A percentile compares a stretch with the other conserved stretches of the same genome.
Evolutionary conservation across 1,284 basidiomycete species (phyloP).

Genomic region (Boletus calvinii): DNA sequence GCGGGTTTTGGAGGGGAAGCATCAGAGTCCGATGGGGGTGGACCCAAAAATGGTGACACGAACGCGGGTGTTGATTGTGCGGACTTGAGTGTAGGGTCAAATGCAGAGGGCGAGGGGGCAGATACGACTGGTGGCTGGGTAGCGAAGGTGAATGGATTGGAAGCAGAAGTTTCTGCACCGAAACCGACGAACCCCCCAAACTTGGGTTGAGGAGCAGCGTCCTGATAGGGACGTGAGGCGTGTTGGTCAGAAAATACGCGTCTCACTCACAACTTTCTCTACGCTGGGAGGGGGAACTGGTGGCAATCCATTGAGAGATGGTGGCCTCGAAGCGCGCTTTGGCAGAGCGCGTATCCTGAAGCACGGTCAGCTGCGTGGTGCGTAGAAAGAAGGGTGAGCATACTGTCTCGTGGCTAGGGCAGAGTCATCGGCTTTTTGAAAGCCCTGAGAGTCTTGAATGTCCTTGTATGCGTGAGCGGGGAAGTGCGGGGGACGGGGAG

Average conservation of each 20-base stretch:
- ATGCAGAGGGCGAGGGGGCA: constrained; percentile 30
- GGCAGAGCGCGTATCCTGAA: constrained; percentile 59
- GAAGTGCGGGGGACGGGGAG: background rate
- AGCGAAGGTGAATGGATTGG: constrained; percentile 37
- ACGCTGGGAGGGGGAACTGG: constrained; percentile 12
- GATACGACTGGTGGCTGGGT: constrained; percentile 20
- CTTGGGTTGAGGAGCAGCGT: constrained; percentile 35
- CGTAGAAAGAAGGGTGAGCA: constrained; percentile 22
- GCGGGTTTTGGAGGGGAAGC: constrained; percentile 10
- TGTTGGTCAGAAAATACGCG: constrained; percentile 11
- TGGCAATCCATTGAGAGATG: constrained; percentile 28
- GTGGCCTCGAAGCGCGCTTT: constrained; percentile 40
- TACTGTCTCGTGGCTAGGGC: constrained; percentile 52
- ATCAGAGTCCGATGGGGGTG: constrained; percentile 9
- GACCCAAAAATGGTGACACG: constrained; percentile 13
- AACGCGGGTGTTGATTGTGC: constrained; percentile 19
- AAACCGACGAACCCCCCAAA: constrained; percentile 52
- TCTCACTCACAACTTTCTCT: constrained; percentile 28
- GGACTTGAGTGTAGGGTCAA: constrained; percentile 18
- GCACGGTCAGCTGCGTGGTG: constrained; percentile 10
- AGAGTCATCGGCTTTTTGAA: constrained; percentile 57
- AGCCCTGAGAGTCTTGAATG: constrained; percentile 41
- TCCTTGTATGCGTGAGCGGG: constrained; percentile 37
- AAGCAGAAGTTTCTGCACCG: constrained; percentile 32
- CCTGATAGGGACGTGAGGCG: constrained; percentile 17